A percentile compares a stretch with the other conserved stretches of the same genome.
Conservation (phyloP, 139 green algal genomes). For the Picochlorum costavermella region DNA sequence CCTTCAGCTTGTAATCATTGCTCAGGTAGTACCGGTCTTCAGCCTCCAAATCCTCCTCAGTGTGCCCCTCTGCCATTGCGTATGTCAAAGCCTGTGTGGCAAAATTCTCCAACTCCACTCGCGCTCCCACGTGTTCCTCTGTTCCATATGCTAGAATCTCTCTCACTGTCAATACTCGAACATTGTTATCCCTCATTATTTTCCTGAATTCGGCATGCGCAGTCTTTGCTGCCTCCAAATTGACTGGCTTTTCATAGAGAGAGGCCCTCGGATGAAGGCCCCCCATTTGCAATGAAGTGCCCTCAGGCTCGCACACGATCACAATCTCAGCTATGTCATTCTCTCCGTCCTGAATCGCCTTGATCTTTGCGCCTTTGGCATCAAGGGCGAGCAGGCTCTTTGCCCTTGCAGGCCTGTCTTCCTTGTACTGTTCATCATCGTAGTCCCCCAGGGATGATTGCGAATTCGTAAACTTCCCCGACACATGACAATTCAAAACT, state of each 20-base stretch:
- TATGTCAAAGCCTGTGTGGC: conserved; percentile 61
- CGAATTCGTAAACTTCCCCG: neutral
- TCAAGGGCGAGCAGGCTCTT: too few relatives aligned
- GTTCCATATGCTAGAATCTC: conserved; percentile 75
- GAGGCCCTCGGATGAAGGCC: conserved; percentile 83
- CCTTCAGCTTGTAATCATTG: conserved; percentile 77
- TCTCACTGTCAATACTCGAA: conserved; percentile 80
- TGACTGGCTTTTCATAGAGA: conserved; percentile 87
- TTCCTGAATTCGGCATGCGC: conserved; percentile 75
- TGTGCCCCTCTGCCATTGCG: conserved; percentile 26
- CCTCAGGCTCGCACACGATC: conserved; percentile 86
- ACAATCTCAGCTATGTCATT: conserved; percentile 34
- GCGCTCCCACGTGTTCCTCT: conserved; percentile 64
- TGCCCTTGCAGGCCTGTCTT: too few relatives aligned
- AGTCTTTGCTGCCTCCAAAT: conserved; percentile 73
- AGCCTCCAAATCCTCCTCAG: conserved; percentile 45
- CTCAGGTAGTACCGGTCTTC: conserved; percentile 63
- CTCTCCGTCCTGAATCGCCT: conserved; percentile 29
- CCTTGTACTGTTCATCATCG: too few relatives aligned
- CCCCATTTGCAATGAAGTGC: conserved; percentile 84
- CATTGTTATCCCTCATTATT: conserved; percentile 67
- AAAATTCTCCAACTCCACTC: conserved; percentile 83
- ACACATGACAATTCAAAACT: neutral
- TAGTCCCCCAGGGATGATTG: too few relatives aligned
- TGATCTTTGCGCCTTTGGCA: neutral